These are phyloP conservation scores for Sclerospora graminicola DNA, from an alignment of 352 stramenopile genomes.

Conservation along the genomic window DNA sequence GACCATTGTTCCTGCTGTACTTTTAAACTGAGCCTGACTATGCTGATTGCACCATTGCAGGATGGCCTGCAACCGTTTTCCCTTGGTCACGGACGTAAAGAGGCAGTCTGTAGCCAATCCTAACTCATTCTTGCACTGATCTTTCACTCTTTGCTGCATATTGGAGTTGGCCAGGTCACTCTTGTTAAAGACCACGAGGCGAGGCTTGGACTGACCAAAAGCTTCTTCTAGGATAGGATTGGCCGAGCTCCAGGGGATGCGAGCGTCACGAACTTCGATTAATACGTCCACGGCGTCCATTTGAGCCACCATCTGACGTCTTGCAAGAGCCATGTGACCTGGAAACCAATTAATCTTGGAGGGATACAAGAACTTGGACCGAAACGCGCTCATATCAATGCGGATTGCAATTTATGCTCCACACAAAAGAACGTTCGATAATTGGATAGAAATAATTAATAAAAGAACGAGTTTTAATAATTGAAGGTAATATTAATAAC, in stretches of 20 bases:
- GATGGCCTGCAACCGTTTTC: conserved; percentile 63
- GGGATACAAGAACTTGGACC: conserved; percentile 66
- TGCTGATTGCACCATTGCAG: conserved; percentile 70
- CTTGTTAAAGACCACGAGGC: conserved; percentile 84
- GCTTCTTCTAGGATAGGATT: conserved; percentile 73
- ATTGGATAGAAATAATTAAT: no score
- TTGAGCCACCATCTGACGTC: conserved; percentile 72
- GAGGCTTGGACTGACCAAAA: conserved; percentile 67
- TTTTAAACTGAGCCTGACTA: conserved; percentile 75
- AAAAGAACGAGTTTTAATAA: no score
- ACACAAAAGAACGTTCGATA: no score
- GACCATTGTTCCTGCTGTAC: conserved; percentile 77
- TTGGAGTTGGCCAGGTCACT: conserved; percentile 80
- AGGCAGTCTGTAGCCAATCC: conserved; percentile 36
- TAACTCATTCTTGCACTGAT: conserved; percentile 36
- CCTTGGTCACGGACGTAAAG: conserved; percentile 75
- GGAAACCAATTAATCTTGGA: conserved; percentile 86
- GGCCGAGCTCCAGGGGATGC: conserved; percentile 74
- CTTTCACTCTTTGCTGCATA: conserved; percentile 66
- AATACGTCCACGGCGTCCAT: conserved; percentile 75
- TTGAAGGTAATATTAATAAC: no score
- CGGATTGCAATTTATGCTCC: no score
- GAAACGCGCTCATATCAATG: conserved; percentile 47
- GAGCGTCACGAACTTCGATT: conserved; percentile 76
- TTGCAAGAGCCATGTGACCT: conserved; percentile 75